Percentiles rank a stretch among this genome's conserved stretches.
Evolutionary conservation across 345 rosid species (phyloP).

Genomic region (Brassica cretica): DNA sequence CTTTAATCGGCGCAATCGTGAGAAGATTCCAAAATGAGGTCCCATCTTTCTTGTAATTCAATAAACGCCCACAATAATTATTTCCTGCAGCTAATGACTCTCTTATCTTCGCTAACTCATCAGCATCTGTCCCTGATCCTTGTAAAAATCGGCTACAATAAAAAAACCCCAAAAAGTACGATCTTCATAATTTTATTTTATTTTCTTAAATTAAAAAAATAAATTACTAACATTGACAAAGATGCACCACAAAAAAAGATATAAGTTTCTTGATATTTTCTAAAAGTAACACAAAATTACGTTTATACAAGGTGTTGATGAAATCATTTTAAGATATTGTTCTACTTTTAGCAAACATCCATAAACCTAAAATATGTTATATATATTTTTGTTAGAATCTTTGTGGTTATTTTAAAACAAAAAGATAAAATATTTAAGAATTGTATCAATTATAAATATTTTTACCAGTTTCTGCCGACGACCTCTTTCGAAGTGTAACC

Average conservation of each 20-base stretch:
- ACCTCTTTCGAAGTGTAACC: conserved; percentile 94
- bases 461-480: conserved; percentile 90
- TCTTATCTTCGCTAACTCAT: conserved; percentile 76
- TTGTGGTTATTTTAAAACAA: background rate
- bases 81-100: conserved; percentile 58
- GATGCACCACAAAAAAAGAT: background rate
- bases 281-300: background rate
- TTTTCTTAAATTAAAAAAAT: background rate
- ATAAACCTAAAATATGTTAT: background rate
- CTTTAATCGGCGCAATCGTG: conserved; percentile 89
- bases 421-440: background rate
- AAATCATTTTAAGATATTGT: background rate
- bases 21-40: conserved; percentile 95
- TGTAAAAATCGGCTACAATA: conserved; percentile 79
- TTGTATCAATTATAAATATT: background rate
- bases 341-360: background rate
- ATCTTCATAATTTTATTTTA: background rate
- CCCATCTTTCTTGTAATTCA: conserved; percentile 95
- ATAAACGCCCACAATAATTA: conserved; percentile 81
- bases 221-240: background rate
- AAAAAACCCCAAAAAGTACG: background rate
- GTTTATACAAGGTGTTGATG: background rate
- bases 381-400: no score
- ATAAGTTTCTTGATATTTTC: background rate
- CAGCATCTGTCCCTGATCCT: conserved; percentile 90